These are phyloP conservation scores for Lumnitzera littorea DNA, from an alignment of 345 rosid genomes.

Conservation along the genomic window DNA sequence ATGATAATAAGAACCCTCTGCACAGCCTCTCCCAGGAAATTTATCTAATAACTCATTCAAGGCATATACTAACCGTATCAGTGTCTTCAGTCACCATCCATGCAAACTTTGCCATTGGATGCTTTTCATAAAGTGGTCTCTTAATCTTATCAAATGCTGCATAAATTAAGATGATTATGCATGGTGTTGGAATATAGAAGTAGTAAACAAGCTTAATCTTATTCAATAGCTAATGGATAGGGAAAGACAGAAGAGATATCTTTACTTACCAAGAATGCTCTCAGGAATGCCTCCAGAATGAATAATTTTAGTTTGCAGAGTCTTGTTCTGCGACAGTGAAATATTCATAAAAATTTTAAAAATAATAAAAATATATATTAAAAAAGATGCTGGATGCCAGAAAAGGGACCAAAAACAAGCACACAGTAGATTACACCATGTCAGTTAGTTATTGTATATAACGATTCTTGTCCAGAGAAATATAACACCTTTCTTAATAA, in stretches of 20 bases:
- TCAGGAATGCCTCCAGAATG: slow-evolving; percentile 60
- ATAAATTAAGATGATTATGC: slow-evolving; percentile 2
- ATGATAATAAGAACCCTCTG: no score
- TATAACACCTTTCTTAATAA: no score
- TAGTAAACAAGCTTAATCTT: no score
- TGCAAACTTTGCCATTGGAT: slow-evolving; percentile 87
- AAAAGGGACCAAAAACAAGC: not conserved
- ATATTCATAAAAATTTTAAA: no score
- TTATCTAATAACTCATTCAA: not conserved
- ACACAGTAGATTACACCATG: no score
- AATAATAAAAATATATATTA: no score
- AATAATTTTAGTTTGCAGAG: slow-evolving; percentile 48
- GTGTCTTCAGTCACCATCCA: slow-evolving; percentile 85
- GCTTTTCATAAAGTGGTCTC: slow-evolving; percentile 89
- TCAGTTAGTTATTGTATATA: no score
- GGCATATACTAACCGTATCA: slow-evolving; percentile 54
- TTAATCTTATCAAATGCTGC: slow-evolving; percentile 82
- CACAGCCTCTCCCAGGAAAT: not conserved
- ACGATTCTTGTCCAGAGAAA: no score
- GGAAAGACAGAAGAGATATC: not conserved
- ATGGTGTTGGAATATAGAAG: not conserved
- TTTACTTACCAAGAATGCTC: slow-evolving; percentile 54
- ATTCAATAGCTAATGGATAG: slow-evolving; percentile 5
- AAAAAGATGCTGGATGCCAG: not conserved
- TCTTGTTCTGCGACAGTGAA: slow-evolving; percentile 48